Conservation (phyloP, 2,329 filamentous ascomycete species). For the Neobulgaria alba region DNA sequence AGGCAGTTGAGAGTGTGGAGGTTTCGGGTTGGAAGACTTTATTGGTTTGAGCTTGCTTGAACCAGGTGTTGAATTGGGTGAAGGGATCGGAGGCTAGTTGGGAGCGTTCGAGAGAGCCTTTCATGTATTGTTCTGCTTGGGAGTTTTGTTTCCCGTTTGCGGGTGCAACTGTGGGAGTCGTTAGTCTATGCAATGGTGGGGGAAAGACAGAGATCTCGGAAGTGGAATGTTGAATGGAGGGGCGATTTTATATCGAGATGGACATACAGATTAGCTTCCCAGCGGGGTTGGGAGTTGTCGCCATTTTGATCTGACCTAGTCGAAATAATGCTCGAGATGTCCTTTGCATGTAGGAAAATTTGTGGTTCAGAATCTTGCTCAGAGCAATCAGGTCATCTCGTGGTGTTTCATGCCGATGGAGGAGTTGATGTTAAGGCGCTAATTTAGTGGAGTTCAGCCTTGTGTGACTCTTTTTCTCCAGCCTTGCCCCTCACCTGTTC, state of each 20-base stretch:
- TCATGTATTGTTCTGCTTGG: conserved; percentile 70
- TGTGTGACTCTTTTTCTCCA: conserved; percentile 6
- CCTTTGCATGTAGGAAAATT: background rate
- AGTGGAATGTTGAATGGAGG: conserved; percentile 1
- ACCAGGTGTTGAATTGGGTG: conserved; percentile 85
- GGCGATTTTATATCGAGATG: background rate
- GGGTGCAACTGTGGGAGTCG: conserved; percentile 45
- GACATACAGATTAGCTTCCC: conserved; percentile 27
- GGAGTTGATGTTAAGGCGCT: too few relatives aligned
- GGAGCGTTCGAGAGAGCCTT: conserved; percentile 49
- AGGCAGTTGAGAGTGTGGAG: conserved; percentile 76
- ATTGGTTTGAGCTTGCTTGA: conserved; percentile 56
- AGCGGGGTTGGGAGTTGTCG: conserved; percentile 20
- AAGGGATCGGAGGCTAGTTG: conserved; percentile 60
- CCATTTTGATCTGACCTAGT: conserved; percentile 19
- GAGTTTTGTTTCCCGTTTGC: conserved; percentile 46
- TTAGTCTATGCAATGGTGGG: too few relatives aligned
- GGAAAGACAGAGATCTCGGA: too few relatives aligned
- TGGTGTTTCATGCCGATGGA: too few relatives aligned
- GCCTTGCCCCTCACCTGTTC: conserved; percentile 2
- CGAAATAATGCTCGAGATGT: background rate
- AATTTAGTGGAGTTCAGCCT: conserved; percentile 10
- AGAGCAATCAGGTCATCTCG: too few relatives aligned
- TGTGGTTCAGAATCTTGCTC: too few relatives aligned
- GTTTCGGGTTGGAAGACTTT: conserved; percentile 72